These are phyloP conservation scores for Neostapfia colusana DNA, from an alignment of 176 grass and related monocot species.

Conservation along the genomic window DNA sequence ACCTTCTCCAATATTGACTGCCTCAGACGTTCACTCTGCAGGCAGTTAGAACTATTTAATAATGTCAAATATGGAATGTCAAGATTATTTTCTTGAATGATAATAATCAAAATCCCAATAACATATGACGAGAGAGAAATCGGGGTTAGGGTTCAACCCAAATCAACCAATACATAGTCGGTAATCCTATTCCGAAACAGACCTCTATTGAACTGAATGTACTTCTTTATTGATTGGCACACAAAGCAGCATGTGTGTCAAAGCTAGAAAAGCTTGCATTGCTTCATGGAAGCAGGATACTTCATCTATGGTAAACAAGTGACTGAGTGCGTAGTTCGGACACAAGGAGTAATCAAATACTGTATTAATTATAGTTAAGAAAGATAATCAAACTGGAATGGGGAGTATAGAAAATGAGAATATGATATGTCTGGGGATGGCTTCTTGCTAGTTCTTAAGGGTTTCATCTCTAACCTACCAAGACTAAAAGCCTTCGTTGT, in stretches of 20 bases:
- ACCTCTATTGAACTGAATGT: background rate
- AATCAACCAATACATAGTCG: background rate
- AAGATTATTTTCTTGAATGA: slow-evolving; percentile 5
- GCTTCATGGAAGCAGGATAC: slow-evolving; percentile 3
- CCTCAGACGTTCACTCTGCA: slow-evolving; percentile 83
- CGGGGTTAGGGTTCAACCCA: background rate
- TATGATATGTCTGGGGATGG: background rate
- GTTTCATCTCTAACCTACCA: background rate
- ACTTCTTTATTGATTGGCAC: background rate
- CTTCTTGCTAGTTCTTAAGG: background rate
- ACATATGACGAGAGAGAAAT: background rate
- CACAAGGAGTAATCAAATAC: slow-evolving; percentile 7
- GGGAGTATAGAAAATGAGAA: background rate
- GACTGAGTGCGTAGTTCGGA: background rate
- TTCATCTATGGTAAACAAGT: background rate
- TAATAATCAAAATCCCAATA: background rate
- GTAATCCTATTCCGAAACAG: background rate
- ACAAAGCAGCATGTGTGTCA: background rate
- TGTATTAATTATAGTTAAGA: background rate
- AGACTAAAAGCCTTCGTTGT: no score
- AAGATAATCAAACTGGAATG: background rate
- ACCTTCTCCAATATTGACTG: slow-evolving; percentile 95
- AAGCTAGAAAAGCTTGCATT: background rate
- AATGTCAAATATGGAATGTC: background rate
- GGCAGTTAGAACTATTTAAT: no score